Conservation (phyloP, 2,329 filamentous ascomycete genomes). For the Lecanoromycetidae sp. region DNA sequence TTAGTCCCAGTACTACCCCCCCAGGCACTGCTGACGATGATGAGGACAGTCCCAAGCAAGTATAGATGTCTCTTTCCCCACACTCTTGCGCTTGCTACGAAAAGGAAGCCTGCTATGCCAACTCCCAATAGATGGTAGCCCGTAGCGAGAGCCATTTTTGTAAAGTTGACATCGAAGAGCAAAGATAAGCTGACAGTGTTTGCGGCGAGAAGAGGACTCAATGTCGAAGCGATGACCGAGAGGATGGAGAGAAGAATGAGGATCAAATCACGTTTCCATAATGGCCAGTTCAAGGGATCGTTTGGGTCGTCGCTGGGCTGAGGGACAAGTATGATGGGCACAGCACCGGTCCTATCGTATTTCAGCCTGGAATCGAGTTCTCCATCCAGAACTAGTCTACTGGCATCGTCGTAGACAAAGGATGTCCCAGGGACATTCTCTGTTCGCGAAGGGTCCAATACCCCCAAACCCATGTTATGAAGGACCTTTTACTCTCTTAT, state of each 20-base stretch:
- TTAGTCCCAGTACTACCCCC: constrained; percentile 55
- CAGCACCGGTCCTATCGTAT: constrained; percentile 54
- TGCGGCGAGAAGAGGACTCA: constrained; percentile 77
- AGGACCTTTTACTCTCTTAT: too few species aligned
- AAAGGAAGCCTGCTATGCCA: constrained; percentile 68
- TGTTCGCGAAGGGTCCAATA: constrained; percentile 55
- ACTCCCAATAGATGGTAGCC: constrained; percentile 80
- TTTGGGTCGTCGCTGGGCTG: constrained; percentile 82
- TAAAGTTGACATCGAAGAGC: constrained; percentile 54
- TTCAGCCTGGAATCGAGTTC: constrained; percentile 44
- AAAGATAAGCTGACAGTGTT: constrained; percentile 69
- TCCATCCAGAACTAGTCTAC: constrained; percentile 2
- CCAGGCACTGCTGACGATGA: constrained; percentile 67
- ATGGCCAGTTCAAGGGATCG: constrained; percentile 57
- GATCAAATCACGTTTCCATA: constrained; percentile 75
- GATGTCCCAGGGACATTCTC: constrained; percentile 50
- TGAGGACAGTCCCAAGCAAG: constrained; percentile 59
- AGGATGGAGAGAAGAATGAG: constrained; percentile 65
- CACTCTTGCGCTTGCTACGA: constrained; percentile 75
- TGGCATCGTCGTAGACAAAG: constrained; percentile 18
- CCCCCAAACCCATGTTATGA: constrained; percentile 54
- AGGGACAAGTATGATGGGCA: constrained; percentile 70
- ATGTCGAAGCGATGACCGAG: constrained; percentile 70
- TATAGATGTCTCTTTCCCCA: constrained; percentile 92
- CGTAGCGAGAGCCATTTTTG: constrained; percentile 68